These are phyloP conservation scores for Vanrija sp. DNA, from an alignment of 1,284 basidiomycete species.

Conservation along the genomic window DNA sequence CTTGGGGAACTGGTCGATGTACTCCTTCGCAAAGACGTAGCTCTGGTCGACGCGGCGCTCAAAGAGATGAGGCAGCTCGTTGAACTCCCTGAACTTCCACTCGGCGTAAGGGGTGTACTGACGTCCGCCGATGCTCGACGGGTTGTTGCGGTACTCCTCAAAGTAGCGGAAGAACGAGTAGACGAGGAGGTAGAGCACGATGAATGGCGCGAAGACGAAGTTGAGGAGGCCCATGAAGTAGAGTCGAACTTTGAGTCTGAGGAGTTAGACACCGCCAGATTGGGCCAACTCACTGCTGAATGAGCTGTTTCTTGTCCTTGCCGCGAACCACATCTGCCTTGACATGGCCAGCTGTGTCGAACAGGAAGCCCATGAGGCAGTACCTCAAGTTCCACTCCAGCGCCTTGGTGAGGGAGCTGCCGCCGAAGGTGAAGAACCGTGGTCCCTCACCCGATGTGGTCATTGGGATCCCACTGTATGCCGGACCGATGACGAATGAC, in stretches of 20 bases:
- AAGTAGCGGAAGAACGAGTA: slow-evolving; percentile 99
- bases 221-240: slow-evolving; percentile 96
- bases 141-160: slow-evolving; percentile 99
- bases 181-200: slow-evolving; percentile 91
- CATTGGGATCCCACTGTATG: slow-evolving; percentile 20
- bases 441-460: slow-evolving; percentile 10
- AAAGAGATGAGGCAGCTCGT: slow-evolving; percentile 93
- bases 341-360: slow-evolving; percentile 80
- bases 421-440: slow-evolving; percentile 40
- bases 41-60: slow-evolving; percentile 77
- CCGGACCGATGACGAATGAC: slow-evolving; percentile 23
- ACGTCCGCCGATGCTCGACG: slow-evolving; percentile 84
- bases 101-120: slow-evolving; percentile 91
- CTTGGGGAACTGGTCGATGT: slow-evolving; percentile 96
- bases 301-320: slow-evolving; percentile 68
- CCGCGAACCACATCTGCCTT: slow-evolving; percentile 84
- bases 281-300: slow-evolving; percentile 70
- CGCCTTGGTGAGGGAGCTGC: slow-evolving; percentile 66
- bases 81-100: slow-evolving; percentile 99
- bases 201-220: slow-evolving; percentile 91
- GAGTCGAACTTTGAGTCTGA: slow-evolving; percentile 75
- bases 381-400: slow-evolving; percentile 96
- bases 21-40: slow-evolving; percentile 85
- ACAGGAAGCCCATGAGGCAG: slow-evolving; percentile 89
- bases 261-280: background rate